Evolutionary conservation across 129 eudicot species (phyloP).

Genomic region (Arctium minus): DNA sequence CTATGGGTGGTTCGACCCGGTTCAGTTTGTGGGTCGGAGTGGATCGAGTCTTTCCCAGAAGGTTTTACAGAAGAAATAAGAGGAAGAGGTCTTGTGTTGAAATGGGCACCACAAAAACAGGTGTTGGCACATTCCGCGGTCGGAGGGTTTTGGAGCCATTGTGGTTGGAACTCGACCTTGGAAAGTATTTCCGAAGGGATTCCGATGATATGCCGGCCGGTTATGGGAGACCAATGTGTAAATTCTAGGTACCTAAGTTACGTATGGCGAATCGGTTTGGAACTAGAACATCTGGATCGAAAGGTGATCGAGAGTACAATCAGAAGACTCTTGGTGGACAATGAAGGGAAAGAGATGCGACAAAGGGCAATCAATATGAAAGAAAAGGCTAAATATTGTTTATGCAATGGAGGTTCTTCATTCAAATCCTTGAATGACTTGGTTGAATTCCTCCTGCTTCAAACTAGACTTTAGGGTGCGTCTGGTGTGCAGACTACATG

Average conservation of each 20-base stretch:
- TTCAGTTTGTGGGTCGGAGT: slow-evolving; percentile 40
- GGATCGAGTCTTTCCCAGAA: slow-evolving; percentile 39
- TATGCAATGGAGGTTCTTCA: slow-evolving; percentile 39
- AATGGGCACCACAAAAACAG: slow-evolving; percentile 53
- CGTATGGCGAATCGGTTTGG: slow-evolving; percentile 41
- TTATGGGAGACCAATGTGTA: slow-evolving; percentile 35
- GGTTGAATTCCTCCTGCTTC: slow-evolving; percentile 16
- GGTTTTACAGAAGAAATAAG: slow-evolving; percentile 23
- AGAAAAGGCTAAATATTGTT: slow-evolving; percentile 12
- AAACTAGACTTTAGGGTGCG: neutral
- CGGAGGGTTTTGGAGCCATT: slow-evolving; percentile 58
- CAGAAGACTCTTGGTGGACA: slow-evolving; percentile 33
- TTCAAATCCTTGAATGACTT: slow-evolving; percentile 25
- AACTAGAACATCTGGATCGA: slow-evolving; percentile 24
- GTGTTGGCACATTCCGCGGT: slow-evolving; percentile 50
- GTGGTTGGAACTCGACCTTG: slow-evolving; percentile 61
- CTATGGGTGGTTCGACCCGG: slow-evolving; percentile 58
- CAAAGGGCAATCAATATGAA: slow-evolving; percentile 20
- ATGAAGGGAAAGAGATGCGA: slow-evolving; percentile 44
- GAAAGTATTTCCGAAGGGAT: slow-evolving; percentile 50
- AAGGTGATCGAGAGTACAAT: slow-evolving; percentile 24
- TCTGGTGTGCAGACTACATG: neutral
- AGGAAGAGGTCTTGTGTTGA: slow-evolving; percentile 36
- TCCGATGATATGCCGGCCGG: slow-evolving; percentile 44
- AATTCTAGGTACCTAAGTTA: slow-evolving; percentile 34